These are phyloP conservation scores for Rubia occidens DNA, from an alignment of 305 asterid species.

Conservation along the genomic window DNA sequence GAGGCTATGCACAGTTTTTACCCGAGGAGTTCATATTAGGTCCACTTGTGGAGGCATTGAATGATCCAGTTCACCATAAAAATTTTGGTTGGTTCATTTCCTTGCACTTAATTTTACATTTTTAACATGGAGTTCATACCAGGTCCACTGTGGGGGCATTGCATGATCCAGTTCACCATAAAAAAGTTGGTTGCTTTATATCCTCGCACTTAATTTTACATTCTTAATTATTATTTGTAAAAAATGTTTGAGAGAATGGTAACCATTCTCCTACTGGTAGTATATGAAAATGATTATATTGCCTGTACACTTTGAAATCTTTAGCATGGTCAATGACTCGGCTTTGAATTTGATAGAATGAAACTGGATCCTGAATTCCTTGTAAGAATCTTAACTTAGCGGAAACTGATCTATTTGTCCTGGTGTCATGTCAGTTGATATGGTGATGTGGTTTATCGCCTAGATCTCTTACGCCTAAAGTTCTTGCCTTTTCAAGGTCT, in stretches of 20 bases:
- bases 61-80: slow-evolving; percentile 89
- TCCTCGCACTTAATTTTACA: slow-evolving; percentile 4
- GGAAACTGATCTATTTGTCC: neutral
- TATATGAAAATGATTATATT: neutral
- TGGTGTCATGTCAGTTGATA: slow-evolving; percentile 4
- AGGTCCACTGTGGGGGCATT: slow-evolving; percentile 73
- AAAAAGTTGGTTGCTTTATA: slow-evolving; percentile 66
- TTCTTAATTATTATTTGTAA: neutral
- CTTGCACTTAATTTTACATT: neutral
- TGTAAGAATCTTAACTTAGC: slow-evolving; percentile 3
- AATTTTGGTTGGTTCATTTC: slow-evolving; percentile 67
- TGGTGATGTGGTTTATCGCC: neutral
- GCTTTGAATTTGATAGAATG: neutral
- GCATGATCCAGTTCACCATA: slow-evolving; percentile 92
- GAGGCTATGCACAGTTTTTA: slow-evolving; percentile 42
- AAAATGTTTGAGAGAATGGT: neutral
- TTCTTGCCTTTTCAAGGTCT: slow-evolving; percentile 38
- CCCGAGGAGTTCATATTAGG: slow-evolving; percentile 66
- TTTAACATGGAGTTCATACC: slow-evolving; percentile 38
- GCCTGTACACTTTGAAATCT: neutral
- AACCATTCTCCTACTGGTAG: neutral
- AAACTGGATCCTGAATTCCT: neutral
- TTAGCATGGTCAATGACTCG: neutral
- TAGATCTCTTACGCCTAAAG: neutral
- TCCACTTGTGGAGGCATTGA: slow-evolving; percentile 66